Evolutionary conservation across 2,329 filamentous ascomycete genomes (phyloP).

Genomic region (Cytospora chrysosperma): DNA sequence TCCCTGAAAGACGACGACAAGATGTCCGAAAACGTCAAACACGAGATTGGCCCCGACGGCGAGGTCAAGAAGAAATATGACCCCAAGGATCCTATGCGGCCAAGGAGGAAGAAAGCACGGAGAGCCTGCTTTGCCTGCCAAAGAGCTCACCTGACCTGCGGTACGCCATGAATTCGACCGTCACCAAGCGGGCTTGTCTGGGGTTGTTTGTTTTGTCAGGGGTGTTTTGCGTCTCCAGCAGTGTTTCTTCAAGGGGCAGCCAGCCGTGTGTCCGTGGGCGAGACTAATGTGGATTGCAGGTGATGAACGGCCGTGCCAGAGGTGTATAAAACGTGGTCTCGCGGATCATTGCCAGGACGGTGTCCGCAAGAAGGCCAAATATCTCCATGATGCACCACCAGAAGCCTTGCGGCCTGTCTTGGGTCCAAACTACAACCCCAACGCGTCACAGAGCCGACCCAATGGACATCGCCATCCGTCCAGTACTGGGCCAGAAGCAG

Average conservation of each 20-base stretch:
- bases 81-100: slow-evolving; percentile 86
- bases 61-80: slow-evolving; percentile 68
- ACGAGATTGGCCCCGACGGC: slow-evolving; percentile 45
- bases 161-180: slow-evolving; percentile 59
- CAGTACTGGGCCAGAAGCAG: slow-evolving; percentile 46
- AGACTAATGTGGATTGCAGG: slow-evolving; percentile 54
- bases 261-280: not conserved
- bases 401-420: slow-evolving; percentile 87
- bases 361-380: slow-evolving; percentile 98
- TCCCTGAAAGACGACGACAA: slow-evolving; percentile 50
- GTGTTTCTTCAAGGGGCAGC: not conserved
- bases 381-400: slow-evolving; percentile 91
- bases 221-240: not conserved
- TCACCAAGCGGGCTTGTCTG: slow-evolving; percentile 23
- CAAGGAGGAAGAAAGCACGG: slow-evolving; percentile 91
- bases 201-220: not conserved
- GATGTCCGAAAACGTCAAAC: slow-evolving; percentile 49
- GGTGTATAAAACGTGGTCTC: slow-evolving; percentile 91
- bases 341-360: slow-evolving; percentile 93
- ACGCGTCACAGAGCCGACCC: slow-evolving; percentile 43
- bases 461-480: slow-evolving; percentile 50
- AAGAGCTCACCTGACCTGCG: slow-evolving; percentile 94
- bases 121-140: slow-evolving; percentile 97
- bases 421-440: slow-evolving; percentile 66
- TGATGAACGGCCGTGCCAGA: slow-evolving; percentile 89